Percentiles rank a stretch among this genome's conserved stretches.
Evolutionary conservation across 2,329 filamentous ascomycete genomes (phyloP).

Genomic region (Cordyceps farinosa): DNA sequence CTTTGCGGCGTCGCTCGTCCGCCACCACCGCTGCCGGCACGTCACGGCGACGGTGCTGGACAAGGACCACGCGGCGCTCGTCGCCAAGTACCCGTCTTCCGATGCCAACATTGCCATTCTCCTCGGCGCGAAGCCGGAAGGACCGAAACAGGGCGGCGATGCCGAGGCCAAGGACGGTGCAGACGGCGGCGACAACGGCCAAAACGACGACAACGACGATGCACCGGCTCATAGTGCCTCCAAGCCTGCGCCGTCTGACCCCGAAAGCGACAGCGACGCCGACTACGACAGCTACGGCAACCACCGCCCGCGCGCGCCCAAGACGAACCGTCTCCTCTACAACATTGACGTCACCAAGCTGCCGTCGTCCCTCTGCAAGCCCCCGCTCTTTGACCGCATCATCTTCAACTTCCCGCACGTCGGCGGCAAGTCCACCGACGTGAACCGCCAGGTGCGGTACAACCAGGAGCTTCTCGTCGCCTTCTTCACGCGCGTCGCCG

Average conservation of each 20-base stretch:
- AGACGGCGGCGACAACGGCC: constrained; percentile 13
- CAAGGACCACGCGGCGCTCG: constrained; percentile 51
- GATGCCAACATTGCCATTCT: constrained; percentile 55
- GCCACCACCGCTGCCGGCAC: constrained; percentile 62
- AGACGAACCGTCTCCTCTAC: constrained; percentile 48
- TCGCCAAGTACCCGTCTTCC: constrained; percentile 71
- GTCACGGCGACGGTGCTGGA: constrained; percentile 70
- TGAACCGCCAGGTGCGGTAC: constrained; percentile 88
- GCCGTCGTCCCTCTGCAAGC: constrained; percentile 40
- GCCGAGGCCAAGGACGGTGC: constrained; percentile 1
- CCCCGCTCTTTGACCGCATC: constrained; percentile 64
- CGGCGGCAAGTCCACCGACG: constrained; percentile 85
- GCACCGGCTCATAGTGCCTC: constrained; percentile 17
- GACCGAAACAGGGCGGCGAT: constrained; percentile 27
- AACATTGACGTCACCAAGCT: constrained; percentile 65
- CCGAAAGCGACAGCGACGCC: constrained; percentile 19
- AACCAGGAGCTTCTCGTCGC: constrained; percentile 77
- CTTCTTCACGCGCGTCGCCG: constrained; percentile 58
- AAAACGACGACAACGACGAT: not conserved
- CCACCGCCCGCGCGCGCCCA: constrained; percentile 20
- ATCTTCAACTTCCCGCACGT: constrained; percentile 98
- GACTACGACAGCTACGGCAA: constrained; percentile 22
- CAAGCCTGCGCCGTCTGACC: constrained; percentile 10
- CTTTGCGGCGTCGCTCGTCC: constrained; percentile 65
- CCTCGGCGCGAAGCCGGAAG: constrained; percentile 26